Evolutionary conservation across 768 basidiomycete genomes (phyloP).

Genomic region (Boletus sp.): DNA sequence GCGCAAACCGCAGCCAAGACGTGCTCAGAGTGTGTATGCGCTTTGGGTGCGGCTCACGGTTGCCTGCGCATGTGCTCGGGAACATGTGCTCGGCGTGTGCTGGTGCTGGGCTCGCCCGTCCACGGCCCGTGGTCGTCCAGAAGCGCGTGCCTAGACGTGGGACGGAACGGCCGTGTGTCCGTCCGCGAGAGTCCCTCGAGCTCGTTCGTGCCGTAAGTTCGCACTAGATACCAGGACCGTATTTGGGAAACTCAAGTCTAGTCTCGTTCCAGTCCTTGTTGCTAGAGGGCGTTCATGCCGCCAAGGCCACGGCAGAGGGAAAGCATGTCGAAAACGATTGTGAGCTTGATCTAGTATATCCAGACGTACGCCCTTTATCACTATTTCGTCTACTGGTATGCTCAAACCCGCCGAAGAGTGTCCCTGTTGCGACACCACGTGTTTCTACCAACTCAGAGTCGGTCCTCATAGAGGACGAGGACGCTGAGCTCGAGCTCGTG

Average conservation of each 20-base stretch:
- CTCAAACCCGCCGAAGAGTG: constrained; percentile 9
- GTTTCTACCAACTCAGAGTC: neutral
- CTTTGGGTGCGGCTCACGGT: constrained; percentile 16
- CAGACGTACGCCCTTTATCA: constrained; percentile 15
- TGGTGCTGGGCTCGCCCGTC: constrained; percentile 5
- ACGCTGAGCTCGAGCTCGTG: constrained; percentile 15
- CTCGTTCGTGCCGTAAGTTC: constrained; percentile 1
- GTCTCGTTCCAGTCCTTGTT: neutral
- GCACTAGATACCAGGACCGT: no score
- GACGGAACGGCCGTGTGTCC: neutral
- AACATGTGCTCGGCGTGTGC: constrained; percentile 16
- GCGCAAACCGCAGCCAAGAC: neutral
- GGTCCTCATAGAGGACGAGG: neutral
- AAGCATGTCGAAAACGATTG: neutral
- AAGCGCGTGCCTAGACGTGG: neutral
- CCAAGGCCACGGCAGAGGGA: neutral
- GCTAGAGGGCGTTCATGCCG: neutral
- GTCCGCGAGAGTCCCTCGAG: neutral
- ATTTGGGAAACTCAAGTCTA: neutral
- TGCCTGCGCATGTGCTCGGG: neutral
- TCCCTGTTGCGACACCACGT: neutral
- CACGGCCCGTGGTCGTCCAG: neutral
- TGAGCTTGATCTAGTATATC: constrained; percentile 24
- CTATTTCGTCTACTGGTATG: neutral
- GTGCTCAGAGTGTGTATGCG: constrained; percentile 13